Evolutionary conservation across 768 basidiomycete species (phyloP).

Genomic region (Lactifluus volemus): DNA sequence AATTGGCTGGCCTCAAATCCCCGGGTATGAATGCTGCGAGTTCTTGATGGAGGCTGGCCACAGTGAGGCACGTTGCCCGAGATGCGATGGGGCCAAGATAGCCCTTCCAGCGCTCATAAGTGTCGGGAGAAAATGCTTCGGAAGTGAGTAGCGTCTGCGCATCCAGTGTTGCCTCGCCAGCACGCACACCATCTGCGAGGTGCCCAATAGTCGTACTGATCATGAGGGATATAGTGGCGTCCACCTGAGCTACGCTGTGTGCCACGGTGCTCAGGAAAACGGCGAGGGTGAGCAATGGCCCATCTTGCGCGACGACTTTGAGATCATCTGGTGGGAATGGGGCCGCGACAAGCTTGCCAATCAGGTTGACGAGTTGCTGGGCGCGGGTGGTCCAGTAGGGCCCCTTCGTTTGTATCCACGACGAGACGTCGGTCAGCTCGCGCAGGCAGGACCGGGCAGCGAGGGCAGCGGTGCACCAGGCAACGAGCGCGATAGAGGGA

Average conservation of each 20-base stretch:
- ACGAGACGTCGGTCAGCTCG: neutral
- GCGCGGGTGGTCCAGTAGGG: conserved; percentile 1
- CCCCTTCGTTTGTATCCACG: neutral
- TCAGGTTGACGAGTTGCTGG: neutral
- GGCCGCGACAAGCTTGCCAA: neutral
- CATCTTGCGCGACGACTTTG: neutral
- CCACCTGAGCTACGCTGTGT: neutral
- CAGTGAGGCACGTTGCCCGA: neutral
- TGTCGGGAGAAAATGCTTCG: neutral
- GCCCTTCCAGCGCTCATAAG: neutral
- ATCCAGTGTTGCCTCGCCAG: neutral
- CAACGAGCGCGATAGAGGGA: neutral
- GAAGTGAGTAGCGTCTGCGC: neutral
- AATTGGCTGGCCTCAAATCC: neutral
- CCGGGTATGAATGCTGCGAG: neutral
- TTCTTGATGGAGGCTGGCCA: neutral
- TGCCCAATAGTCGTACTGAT: conserved; percentile 2
- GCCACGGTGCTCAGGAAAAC: neutral
- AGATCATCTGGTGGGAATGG: neutral
- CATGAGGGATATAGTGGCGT: neutral
- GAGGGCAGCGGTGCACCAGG: conserved; percentile 4
- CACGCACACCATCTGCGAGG: neutral
- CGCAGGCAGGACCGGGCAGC: conserved; percentile 6
- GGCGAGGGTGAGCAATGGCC: neutral
- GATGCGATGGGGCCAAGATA: neutral